Evolutionary conservation across 441 rosid species (phyloP), one percentile per base, ranked within the genome.

Genomic region (Raphanus hybrid): DNA sequence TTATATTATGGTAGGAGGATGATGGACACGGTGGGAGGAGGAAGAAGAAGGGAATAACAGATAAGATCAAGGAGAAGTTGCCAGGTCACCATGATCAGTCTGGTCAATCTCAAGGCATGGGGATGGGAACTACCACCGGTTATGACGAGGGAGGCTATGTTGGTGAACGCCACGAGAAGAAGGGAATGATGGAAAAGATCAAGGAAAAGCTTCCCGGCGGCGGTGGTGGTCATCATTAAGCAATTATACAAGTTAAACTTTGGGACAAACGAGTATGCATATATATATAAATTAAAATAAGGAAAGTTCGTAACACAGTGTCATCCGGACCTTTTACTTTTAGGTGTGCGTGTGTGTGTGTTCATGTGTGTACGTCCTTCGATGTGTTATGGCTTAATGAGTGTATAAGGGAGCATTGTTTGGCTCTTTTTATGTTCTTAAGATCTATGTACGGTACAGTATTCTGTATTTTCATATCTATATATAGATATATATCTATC

Each of bases 161-260:
- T 0, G 82, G 66, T 1, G 71, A 54, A 18, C 77, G 39, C 14
- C 83, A 78, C 1, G 74, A 77, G 70, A 79, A 84, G 78, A 84
- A 83, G 69, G 92, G 92, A 6, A 5, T 87, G 8, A 72, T 87
- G 78, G 85, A 84, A 3, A 87, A 84, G 78, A 82, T 91, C 60
- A 88, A 89, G 83, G 94, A 86, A 61, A 91, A 87, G 73, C 85
- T 91, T 35, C 89, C 92, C 3, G 87, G 91, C 3, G 87, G 91
- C 0, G 52, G 52, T 7, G 87, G 84, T 66, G 86, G 82, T 27
- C 79, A 77, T 34, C 14, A 45, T 4, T 75, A 70, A 73, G 32
- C 3, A 0, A 11, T 43, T 43, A 3, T 4, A 43, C 52, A 54
- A 54, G 23, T 54, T 5, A 8, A 39, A 14, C 20, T 15, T 14